These are phyloP conservation scores for Xerocomus spinulosus DNA, from an alignment of 768 basidiomycete species.

Conservation along the genomic window DNA sequence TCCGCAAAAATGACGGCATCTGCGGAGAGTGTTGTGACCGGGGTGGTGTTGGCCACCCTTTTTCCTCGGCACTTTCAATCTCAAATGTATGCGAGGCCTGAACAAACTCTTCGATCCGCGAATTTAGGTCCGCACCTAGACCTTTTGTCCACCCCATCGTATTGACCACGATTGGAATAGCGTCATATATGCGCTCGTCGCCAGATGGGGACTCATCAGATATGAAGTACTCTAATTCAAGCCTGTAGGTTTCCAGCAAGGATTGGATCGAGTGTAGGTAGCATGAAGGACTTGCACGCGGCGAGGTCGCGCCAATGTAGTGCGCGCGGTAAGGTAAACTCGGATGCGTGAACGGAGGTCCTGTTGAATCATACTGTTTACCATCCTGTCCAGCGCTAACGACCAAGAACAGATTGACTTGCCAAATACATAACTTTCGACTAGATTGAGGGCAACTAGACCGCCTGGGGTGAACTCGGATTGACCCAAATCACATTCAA, in stretches of 20 bases:
- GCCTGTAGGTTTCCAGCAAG: slow-evolving; percentile 60
- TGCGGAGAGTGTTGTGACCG: slow-evolving; percentile 7
- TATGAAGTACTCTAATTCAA: slow-evolving; percentile 57
- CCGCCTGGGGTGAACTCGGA: slow-evolving; percentile 90
- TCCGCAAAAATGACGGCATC: not conserved
- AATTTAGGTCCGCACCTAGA: slow-evolving; percentile 75
- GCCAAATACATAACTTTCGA: slow-evolving; percentile 73
- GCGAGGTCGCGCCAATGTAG: slow-evolving; percentile 76
- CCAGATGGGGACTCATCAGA: slow-evolving; percentile 25
- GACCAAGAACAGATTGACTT: not conserved
- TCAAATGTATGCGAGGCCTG: slow-evolving; percentile 42
- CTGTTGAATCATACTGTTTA: slow-evolving; percentile 34
- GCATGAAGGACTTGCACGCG: slow-evolving; percentile 67
- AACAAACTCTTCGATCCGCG: slow-evolving; percentile 61
- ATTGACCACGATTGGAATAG: slow-evolving; percentile 84
- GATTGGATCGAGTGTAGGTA: slow-evolving; percentile 70
- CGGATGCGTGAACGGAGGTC: slow-evolving; percentile 86
- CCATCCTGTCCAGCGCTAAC: not conserved
- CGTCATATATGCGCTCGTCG: slow-evolving; percentile 44
- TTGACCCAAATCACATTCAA: slow-evolving; percentile 93
- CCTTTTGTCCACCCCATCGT: slow-evolving; percentile 98
- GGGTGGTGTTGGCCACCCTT: slow-evolving; percentile 15
- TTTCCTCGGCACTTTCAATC: slow-evolving; percentile 20
- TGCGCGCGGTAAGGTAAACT: slow-evolving; percentile 68
- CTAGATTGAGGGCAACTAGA: slow-evolving; percentile 71